Evolutionary conservation across 2,329 filamentous ascomycete genomes (phyloP), one percentile per base, ranked within the genome.

Genomic region (Ceratocystis variospora): DNA sequence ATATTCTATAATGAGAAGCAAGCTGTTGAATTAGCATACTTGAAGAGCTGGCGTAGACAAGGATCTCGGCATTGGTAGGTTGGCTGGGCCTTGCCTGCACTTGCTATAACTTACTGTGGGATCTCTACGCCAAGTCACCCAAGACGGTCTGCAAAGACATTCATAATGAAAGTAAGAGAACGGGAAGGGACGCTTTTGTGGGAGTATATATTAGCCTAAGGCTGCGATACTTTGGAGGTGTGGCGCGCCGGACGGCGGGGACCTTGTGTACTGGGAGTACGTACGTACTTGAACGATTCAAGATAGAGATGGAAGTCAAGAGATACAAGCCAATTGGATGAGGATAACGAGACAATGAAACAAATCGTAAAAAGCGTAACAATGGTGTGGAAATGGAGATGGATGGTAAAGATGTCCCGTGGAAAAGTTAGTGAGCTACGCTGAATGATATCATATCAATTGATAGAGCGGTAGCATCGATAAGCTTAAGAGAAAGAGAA

Each of bases 71-170:
- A 33, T 59, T 59, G 25, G 25, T 59, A 10, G 22, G 19, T 37
- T 25, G 53, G 12, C 19, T 57, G 53, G 53, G 10, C 22, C 55
- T 59, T 37, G 55, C 22, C 31, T n/a, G 25, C 22, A 57, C 12
- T 6, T 57, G 17, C 28, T 17, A 57, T 28, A 37, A 59, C 55
- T 33, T 19, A 59, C 55, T 59, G 31, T n/a, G 28, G 28, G 55
- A 59, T 59, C 55, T 37, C 55, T 59, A 33, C 55, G 55, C 28
- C 55, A 59, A 59, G 31, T 17, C 31, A 59, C 7, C 55, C 55
- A 33, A 59, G 55, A 59, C 55, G 28, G 17, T 37, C 55, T 59
- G 19, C 55, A 59, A 59, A 59, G 55, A 59, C 55, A 59, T 59
- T 17, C 55, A 59, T 59, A 59, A 37, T 4, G 28, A 59, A 59